Base-by-base conservation (phyloP, 2,329 filamentous ascomycete genomes). In the Epichloe typhina region DNA sequence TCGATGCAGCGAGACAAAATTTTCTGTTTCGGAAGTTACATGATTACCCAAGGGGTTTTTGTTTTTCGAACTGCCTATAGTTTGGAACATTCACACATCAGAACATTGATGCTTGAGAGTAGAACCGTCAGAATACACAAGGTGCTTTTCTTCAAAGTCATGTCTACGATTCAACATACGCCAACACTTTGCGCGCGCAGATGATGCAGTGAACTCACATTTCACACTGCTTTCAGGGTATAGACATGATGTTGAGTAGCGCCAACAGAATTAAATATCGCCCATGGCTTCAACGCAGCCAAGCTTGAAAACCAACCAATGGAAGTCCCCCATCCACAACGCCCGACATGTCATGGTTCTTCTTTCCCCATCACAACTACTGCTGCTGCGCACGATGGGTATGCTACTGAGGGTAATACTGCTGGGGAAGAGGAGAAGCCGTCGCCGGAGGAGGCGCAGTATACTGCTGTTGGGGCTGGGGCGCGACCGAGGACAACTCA, bases 351-450 rank as follows among this genome's bases (percentile, higher is more conserved):
- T 26, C 40, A 42, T 19, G 19, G 11, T 13, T 26, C 46, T 17
- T 13, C 15, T 13, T 6, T 5, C 44, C 26, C 9, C 15, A 15
- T 15, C 15, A 13, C 5, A 9, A 6, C 3, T 45, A 31, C 21
- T 40, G 13, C 31, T 43, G 43, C 5, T 46, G 47, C 17, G 45
- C 19, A 21, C 9, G 2, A 33, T 36, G 33, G n/a, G 11, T 21
- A 11, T 44, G 33, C 38, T 49, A 31, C 36, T 58, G 53, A 7
- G 52, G 47, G 23, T 56, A 53, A 44, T 56, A 55, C 38, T 58
- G 59, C 47, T 58, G 56, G 36, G 58, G 58, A 39, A 56, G 52
- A 6, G 58, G 52, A 9, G 56, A 58, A 0, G 47, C 46, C 4
- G 56, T 47, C 41, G 39, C 42, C 0, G 56, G 53, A 13, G 51